phyloP scores from a whole-genome alignment of 78 protist species.

The Tieghemostelium lacteum region DNA sequence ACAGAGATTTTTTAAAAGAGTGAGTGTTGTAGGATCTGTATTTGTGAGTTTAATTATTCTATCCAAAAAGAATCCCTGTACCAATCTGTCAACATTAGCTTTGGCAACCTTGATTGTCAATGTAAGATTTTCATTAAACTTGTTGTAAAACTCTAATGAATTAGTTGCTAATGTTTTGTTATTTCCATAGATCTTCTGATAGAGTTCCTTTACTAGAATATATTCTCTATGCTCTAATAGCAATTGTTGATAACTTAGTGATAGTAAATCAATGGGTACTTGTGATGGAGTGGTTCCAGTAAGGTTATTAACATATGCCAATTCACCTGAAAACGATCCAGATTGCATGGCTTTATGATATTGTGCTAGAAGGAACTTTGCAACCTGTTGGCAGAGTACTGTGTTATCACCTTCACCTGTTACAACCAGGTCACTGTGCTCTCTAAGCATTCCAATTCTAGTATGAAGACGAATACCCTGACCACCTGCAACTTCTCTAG shows the following conservation, averaged over 20 bases:
- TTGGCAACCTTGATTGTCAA: conserved; percentile 7
- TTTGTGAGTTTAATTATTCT: not conserved
- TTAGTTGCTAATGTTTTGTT: conserved; percentile 12
- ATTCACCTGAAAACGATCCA: conserved; percentile 27
- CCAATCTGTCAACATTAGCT: conserved; percentile 70
- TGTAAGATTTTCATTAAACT: conserved; percentile 30
- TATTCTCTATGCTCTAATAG: conserved; percentile 45
- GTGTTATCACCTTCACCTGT: conserved; percentile 82
- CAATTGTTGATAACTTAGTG: conserved; percentile 43
- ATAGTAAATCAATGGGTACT: not conserved
- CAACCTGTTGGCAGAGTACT: conserved; percentile 61
- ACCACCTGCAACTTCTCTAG: conserved; percentile 89
- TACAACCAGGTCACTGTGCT: conserved; percentile 41
- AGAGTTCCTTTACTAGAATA: conserved; percentile 24
- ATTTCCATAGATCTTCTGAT: conserved; percentile 9
- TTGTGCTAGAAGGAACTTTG: conserved; percentile 41
- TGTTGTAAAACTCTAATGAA: conserved; percentile 27
- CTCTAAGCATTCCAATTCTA: conserved; percentile 38
- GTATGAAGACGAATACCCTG: conserved; percentile 81
- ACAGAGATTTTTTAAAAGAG: conserved; percentile 48
- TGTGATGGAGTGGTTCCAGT: not conserved
- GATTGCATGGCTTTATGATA: not conserved
- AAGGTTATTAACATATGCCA: conserved; percentile 42
- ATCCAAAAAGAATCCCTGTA: conserved; percentile 44
- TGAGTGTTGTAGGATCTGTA: not conserved